Base-by-base conservation (phyloP, 176 grass and related monocot genomes). In the Oryza nivara region DNA sequence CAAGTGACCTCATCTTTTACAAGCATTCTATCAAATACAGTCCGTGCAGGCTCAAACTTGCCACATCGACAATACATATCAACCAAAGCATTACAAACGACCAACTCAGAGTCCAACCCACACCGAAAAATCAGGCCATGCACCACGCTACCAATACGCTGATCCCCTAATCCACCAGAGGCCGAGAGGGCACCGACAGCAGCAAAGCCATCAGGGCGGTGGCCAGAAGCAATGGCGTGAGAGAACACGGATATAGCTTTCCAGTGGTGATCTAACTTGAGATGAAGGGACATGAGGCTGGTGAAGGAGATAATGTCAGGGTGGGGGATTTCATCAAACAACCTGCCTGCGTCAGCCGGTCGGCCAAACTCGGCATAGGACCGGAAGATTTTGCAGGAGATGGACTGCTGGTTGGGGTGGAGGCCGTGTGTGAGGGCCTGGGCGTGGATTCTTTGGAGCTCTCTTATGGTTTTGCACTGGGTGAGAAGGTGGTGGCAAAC, bases 301-400 rank as follows among this genome's bases (percentile, higher is more conserved):
- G 92, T 91, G 19, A 80, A 63, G 51, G 87, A 94, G n/a, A 94
- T 28, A 1, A 94, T 73, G 82, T 94, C 89, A 1, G 92, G 92
- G 44, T 14, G 2, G 9, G 89, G 92, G 73, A 91, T 91, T 79
- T 94, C 87, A 15, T 22, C 61, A 3, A 91, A 94, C 70, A 94
- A 32, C 17, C 3, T 65, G 77, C n/a, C n/a, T 0, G 81, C 89
- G 8, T 87, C 73, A 19, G 13, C 35, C 0, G 70, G 0, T 0
- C 11, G 16, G 43, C 81, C 86, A 14, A 91, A 76, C 10, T 81
- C 67, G 0, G 87, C 89, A 0, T 94, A 91, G 41, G 84, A n/a
- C 10, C 87, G 67, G 69, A 94, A 88, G 44, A 94, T 70, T 22
- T 87, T 90, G 17, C 92, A 91, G 32, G 92, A 94, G 43, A 94